Conservation (phyloP, 805 yeast species). For the Yamadazyma takamatsuzukensis region DNA sequence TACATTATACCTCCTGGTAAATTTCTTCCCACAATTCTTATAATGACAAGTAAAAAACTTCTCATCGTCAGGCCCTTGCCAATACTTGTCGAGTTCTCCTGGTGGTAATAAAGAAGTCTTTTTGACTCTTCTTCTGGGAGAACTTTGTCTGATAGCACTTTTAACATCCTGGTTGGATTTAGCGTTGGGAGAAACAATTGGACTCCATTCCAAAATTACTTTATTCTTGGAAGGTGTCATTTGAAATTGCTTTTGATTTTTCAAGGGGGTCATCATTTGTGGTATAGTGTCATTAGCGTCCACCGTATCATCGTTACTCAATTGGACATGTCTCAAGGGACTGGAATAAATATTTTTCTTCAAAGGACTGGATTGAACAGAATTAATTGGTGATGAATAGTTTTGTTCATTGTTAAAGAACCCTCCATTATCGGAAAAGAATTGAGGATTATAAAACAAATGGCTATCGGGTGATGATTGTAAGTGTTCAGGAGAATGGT, state of each 20-base stretch:
- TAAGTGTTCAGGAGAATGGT: constrained; percentile 19
- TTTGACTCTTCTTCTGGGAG: constrained; percentile 47
- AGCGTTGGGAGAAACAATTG: constrained; percentile 38
- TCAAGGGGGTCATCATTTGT: constrained; percentile 36
- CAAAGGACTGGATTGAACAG: constrained; percentile 30
- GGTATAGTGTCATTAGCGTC: constrained; percentile 40
- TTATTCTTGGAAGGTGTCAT: constrained; percentile 32
- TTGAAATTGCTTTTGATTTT: constrained; percentile 24
- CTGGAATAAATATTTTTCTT: constrained; percentile 15
- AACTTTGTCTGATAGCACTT: constrained; percentile 40
- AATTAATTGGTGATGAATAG: constrained; percentile 23
- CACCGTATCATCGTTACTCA: constrained; percentile 24
- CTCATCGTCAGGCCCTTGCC: constrained; percentile 73
- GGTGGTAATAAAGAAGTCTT: constrained; percentile 76
- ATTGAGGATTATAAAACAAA: constrained; percentile 36
- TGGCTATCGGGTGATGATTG: constrained; percentile 22
- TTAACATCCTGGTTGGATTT: constrained; percentile 19
- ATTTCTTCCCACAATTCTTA: constrained; percentile 75
- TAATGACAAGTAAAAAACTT: constrained; percentile 72
- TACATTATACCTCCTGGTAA: constrained; percentile 86
- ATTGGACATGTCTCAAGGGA: constrained; percentile 17
- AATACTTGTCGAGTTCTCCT: constrained; percentile 81
- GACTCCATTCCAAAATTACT: constrained; percentile 40
- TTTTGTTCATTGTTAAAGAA: constrained; percentile 6
- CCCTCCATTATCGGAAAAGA: constrained; percentile 29